Evolutionary conservation across 2,329 filamentous ascomycete genomes (phyloP).

Genomic region (Aaosphaeria arxii): DNA sequence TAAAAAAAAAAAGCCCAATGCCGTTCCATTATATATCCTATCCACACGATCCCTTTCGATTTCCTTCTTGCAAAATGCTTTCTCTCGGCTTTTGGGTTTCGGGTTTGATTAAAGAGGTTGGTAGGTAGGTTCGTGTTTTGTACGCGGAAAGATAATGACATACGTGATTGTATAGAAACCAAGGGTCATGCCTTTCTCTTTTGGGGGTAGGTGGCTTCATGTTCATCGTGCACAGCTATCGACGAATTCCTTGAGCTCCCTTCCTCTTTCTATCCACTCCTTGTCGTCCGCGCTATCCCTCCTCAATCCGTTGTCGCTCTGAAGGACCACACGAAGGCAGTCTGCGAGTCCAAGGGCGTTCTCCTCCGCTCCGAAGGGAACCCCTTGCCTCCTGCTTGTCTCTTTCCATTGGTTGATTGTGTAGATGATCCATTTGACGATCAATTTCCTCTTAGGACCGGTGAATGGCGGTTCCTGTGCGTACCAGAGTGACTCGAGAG

Average conservation of each 20-base stretch:
- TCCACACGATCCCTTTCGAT: too few species aligned
- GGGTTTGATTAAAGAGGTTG: too few species aligned
- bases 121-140: too few species aligned
- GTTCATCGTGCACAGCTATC: neutral
- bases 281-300: slow-evolving; percentile 33
- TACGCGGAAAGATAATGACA: too few species aligned
- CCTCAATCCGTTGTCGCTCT: slow-evolving; percentile 38
- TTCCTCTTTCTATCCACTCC: slow-evolving; percentile 26
- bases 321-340: slow-evolving; percentile 40
- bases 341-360: slow-evolving; percentile 48
- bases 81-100: too few species aligned
- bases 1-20: too few species aligned
- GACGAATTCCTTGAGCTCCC: neutral
- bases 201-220: too few species aligned
- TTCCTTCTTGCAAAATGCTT: too few species aligned
- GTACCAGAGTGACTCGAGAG: slow-evolving; percentile 66
- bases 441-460: slow-evolving; percentile 53
- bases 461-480: slow-evolving; percentile 64
- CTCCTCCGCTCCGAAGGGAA: slow-evolving; percentile 59
- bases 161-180: too few species aligned
- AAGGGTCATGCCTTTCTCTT: too few species aligned
- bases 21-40: too few species aligned
- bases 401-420: slow-evolving; percentile 60
- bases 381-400: slow-evolving; percentile 52
- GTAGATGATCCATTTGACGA: slow-evolving; percentile 63